Conservation (phyloP, 148 eudicot genomes). For the Silene uniflora region DNA sequence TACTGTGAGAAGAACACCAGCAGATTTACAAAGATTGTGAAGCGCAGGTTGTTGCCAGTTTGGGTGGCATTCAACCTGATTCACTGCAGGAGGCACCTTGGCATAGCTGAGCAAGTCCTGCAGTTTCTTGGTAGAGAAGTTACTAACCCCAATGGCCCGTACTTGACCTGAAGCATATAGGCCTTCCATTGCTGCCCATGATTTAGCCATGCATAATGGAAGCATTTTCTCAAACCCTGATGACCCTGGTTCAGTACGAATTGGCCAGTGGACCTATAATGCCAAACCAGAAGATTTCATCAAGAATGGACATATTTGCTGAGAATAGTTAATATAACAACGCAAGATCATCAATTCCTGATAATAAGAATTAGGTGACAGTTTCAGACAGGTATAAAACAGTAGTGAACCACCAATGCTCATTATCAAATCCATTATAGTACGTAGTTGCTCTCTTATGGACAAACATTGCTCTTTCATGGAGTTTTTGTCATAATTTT, state of each 20-base stretch:
- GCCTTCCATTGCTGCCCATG: conserved; percentile 71
- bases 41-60: conserved; percentile 58
- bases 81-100: conserved; percentile 62
- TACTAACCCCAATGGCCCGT: conserved; percentile 61
- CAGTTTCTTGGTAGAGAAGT: conserved; percentile 58
- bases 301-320: neutral
- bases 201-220: conserved; percentile 38
- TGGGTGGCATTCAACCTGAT: conserved; percentile 69
- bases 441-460: no score
- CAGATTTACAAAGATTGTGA: conserved; percentile 48
- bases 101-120: conserved; percentile 41
- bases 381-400: neutral
- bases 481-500: no score
- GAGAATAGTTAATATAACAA: neutral
- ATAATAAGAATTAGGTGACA: neutral
- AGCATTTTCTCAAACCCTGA: conserved; percentile 36
- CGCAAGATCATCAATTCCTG: neutral
- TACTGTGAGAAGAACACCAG: conserved; percentile 53
- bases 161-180: conserved; percentile 54
- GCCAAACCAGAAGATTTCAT: neutral
- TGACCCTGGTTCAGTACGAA: conserved; percentile 44
- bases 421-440: neutral
- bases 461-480: no score
- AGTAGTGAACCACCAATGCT: neutral
- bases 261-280: conserved; percentile 62